Evolutionary conservation across 2,329 filamentous ascomycete genomes (phyloP), one percentile per base, ranked within the genome.

Genomic region (Alternaria solani): DNA sequence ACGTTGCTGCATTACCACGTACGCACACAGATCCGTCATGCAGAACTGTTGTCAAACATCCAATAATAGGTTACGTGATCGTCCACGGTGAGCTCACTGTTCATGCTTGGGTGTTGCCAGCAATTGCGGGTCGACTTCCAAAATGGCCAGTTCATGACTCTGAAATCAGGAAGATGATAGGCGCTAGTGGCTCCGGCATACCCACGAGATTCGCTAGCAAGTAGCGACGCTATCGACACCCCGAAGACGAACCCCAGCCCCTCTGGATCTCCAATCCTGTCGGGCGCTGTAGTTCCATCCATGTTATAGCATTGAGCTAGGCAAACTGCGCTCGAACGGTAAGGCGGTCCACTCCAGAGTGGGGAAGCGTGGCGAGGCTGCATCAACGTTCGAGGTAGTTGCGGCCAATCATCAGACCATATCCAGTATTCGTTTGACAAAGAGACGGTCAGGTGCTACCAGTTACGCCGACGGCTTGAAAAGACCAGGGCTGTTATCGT

Each of bases 381-480:
- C 65, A 66, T 66, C 65, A 70, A 54, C 62, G 62, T 60, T 62
- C 62, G 59, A 54, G 43, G 51, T 38, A 41, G 49, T 60, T 39
- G 57, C 48, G 67, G 62, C 74, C 68, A 75, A 76, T 74, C 59
- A 69, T 44, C 55, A 32, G 28, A 48, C 59, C 9, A 55, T 44
- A 54, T 39, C 23, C 51, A 44, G 32, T 7, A 30, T 57, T 44
- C 55, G 62, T 42, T 57, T 55, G 51, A 57, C 56, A 48, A 51
- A 52, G 48, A 52, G 54, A 49, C 62, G 63, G 65, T 76, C 73
- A 76, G 69, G 70, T 72, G 74, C 56, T 55, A 56, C 57, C 46
- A 36, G 65, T 57, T 62, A 56, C 63, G 61, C 60, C 46, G 51
- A 62, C 44, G 49, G 62, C 32, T 67, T 51, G 67, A 55, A 58